Evolutionary conservation across 352 stramenopile species (phyloP).

Genomic region (Globisporangium middletonii): DNA sequence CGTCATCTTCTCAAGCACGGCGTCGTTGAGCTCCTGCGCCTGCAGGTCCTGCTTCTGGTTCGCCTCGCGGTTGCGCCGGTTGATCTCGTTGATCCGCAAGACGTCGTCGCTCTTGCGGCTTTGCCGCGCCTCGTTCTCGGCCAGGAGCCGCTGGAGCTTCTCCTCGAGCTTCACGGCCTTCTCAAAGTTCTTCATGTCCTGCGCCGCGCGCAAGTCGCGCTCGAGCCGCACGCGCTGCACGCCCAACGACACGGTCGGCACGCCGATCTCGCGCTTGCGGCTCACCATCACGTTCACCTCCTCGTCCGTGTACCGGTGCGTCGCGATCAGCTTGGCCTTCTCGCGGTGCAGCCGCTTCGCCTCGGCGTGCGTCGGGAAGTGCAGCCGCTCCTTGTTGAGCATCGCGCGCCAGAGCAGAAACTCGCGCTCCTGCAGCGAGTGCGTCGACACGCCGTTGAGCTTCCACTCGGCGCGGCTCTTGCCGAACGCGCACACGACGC

Average conservation of each 20-base stretch:
- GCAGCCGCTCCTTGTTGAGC: constrained; percentile 71
- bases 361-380: constrained; percentile 67
- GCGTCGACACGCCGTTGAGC: constrained; percentile 57
- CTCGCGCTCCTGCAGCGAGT: constrained; percentile 71
- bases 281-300: constrained; percentile 78
- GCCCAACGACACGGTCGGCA: constrained; percentile 57
- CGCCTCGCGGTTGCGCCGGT: constrained; percentile 68
- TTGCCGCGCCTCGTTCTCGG: constrained; percentile 62
- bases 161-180: constrained; percentile 75
- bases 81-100: constrained; percentile 83
- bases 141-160: constrained; percentile 49
- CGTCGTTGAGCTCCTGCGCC: constrained; percentile 62
- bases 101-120: constrained; percentile 78
- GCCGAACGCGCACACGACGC: constrained; percentile 69
- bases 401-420: constrained; percentile 77
- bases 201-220: constrained; percentile 65
- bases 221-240: constrained; percentile 78
- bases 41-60: constrained; percentile 84
- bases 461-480: constrained; percentile 78
- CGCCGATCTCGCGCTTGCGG: constrained; percentile 60
- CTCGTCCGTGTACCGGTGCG: constrained; percentile 72
- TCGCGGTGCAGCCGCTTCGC: constrained; percentile 53
- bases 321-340: constrained; percentile 66
- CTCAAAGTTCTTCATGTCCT: constrained; percentile 86
- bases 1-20: constrained; percentile 76